Evolutionary conservation across 2,329 filamentous ascomycete genomes (phyloP).

Genomic region (Talaromyces sp.): DNA sequence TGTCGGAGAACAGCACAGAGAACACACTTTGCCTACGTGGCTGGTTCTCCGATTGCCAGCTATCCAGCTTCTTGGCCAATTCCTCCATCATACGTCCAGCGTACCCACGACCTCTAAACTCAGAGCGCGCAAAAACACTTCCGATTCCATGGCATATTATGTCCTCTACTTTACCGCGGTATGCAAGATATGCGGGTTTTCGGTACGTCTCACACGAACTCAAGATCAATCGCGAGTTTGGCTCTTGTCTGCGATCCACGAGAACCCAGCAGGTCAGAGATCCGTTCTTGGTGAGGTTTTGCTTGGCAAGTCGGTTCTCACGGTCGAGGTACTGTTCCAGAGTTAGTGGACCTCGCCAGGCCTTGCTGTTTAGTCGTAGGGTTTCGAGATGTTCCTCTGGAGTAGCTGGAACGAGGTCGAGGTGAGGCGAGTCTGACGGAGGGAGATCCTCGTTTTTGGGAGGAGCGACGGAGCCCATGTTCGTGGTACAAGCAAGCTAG

Average conservation of each 20-base stretch:
- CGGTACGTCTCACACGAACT: slow-evolving; percentile 57
- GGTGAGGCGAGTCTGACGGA: slow-evolving; percentile 47
- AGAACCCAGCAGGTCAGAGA: slow-evolving; percentile 60
- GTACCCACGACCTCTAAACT: slow-evolving; percentile 70
- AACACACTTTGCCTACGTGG: slow-evolving; percentile 53
- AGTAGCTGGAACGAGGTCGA: slow-evolving; percentile 55
- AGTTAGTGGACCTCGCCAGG: slow-evolving; percentile 58
- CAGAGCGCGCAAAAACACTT: slow-evolving; percentile 71
- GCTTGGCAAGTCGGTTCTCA: slow-evolving; percentile 52
- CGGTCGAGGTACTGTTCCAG: slow-evolving; percentile 57
- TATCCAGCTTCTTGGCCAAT: slow-evolving; percentile 54
- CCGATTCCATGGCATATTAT: slow-evolving; percentile 67
- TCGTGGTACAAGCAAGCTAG: slow-evolving; percentile 13
- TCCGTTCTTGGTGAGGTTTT: slow-evolving; percentile 53
- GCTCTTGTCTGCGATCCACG: slow-evolving; percentile 45
- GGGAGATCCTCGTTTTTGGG: slow-evolving; percentile 39
- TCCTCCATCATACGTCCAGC: slow-evolving; percentile 71
- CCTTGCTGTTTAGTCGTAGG: slow-evolving; percentile 52
- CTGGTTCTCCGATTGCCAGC: slow-evolving; percentile 50
- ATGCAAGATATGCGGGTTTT: slow-evolving; percentile 42
- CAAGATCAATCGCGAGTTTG: slow-evolving; percentile 47
- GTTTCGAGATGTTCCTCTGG: slow-evolving; percentile 52
- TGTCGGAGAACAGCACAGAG: slow-evolving; percentile 81
- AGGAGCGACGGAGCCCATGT: slow-evolving; percentile 36
- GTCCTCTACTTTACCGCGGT: slow-evolving; percentile 56